Conservation (phyloP, 2,329 filamentous ascomycete species). For the Proliferodiscus dingleyae region DNA sequence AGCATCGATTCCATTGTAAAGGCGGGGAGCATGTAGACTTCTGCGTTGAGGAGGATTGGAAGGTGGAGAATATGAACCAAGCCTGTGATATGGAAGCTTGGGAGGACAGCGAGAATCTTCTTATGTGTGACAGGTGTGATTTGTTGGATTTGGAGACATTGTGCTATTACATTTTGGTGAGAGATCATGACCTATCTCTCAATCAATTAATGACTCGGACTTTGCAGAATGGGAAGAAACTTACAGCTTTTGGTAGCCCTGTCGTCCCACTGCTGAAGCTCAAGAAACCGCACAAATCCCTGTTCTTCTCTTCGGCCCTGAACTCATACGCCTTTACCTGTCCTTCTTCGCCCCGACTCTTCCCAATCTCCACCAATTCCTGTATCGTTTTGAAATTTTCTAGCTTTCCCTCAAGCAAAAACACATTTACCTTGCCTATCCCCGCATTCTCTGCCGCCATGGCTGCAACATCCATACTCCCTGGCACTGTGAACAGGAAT, state of each 20-base stretch:
- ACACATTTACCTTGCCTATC: conserved; percentile 45
- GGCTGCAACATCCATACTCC: conserved; percentile 49
- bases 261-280: conserved; percentile 48
- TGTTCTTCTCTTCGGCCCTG: conserved; percentile 48
- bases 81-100: conserved; percentile 57
- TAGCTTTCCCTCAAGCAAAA: conserved; percentile 51
- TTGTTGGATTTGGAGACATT: conserved; percentile 50
- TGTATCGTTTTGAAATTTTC: conserved; percentile 45
- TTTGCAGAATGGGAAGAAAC: conserved; percentile 1
- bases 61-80: conserved; percentile 59
- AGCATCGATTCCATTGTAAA: conserved; percentile 61
- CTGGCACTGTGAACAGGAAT: conserved; percentile 52
- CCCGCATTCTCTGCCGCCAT: conserved; percentile 50
- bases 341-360: conserved; percentile 38
- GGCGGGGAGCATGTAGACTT: conserved; percentile 58
- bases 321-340: conserved; percentile 42
- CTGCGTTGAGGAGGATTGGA: conserved; percentile 57
- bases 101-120: conserved; percentile 61
- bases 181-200: conserved; percentile 28
- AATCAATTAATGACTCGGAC: conserved; percentile 7
- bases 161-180: conserved; percentile 34
- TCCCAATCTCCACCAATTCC: conserved; percentile 33
- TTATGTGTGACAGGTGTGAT: conserved; percentile 53
- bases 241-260: conserved; percentile 47
- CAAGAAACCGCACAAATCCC: conserved; percentile 44